Evolutionary conservation across 2,329 filamentous ascomycete genomes (phyloP).

Genomic region (Bimuria novae-zelandiae): DNA sequence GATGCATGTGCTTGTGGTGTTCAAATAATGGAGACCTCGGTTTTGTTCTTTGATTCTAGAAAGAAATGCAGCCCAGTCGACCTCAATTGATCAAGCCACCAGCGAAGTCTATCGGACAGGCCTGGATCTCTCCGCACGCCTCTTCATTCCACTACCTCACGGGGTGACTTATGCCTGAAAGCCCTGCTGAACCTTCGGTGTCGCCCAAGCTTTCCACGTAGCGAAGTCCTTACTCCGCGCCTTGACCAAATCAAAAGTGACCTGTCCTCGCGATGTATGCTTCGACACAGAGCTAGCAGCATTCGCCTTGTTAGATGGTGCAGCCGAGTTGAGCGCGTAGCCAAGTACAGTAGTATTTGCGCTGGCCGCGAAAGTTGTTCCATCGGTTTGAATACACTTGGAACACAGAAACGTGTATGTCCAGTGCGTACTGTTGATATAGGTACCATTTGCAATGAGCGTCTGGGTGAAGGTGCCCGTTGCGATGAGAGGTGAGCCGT

Average conservation of each 20-base stretch:
- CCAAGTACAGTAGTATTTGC: constrained; percentile 28
- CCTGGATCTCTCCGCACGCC: too few relatives aligned
- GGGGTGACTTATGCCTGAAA: background rate
- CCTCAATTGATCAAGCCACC: too few relatives aligned
- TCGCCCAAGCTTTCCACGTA: constrained; percentile 31
- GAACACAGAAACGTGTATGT: constrained; percentile 60
- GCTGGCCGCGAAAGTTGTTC: constrained; percentile 31
- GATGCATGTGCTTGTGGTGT: background rate
- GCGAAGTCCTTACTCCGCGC: constrained; percentile 29
- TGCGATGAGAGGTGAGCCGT: constrained; percentile 55
- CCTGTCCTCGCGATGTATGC: constrained; percentile 29
- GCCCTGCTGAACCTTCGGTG: constrained; percentile 8
- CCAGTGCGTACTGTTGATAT: constrained; percentile 58
- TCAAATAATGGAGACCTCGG: background rate
- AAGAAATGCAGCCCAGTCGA: too few relatives aligned
- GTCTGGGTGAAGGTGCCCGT: constrained; percentile 48
- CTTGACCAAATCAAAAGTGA: constrained; percentile 27
- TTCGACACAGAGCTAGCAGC: constrained; percentile 21
- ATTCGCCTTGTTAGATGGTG: constrained; percentile 25
- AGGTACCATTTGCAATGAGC: constrained; percentile 58
- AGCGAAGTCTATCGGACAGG: too few relatives aligned
- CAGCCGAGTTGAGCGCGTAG: constrained; percentile 27
- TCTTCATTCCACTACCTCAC: background rate
- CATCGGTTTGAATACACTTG: constrained; percentile 37
- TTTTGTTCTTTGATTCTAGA: background rate